A percentile compares a stretch with the other conserved stretches of the same genome.
phyloP scores from a whole-genome alignment of 2,329 filamentous ascomycete genomes.

The Diaporthe destruens region DNA sequence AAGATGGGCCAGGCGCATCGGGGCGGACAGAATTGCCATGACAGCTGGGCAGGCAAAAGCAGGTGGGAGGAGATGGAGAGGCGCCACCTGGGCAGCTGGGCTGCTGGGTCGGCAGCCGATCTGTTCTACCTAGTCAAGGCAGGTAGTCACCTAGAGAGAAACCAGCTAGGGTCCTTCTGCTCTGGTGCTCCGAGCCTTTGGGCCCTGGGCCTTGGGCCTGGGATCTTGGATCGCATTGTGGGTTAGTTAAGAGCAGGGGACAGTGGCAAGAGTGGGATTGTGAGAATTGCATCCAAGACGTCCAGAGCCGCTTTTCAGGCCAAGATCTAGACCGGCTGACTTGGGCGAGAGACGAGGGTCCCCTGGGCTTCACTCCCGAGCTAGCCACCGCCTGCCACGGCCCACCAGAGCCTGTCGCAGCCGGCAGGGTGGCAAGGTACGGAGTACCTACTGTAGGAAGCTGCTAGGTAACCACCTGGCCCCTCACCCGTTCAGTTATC shows the following conservation, averaged over 20 bases:
- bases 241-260: neutral
- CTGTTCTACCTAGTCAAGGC: no score
- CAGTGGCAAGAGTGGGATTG: neutral
- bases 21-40: conserved; percentile 8
- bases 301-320: conserved; percentile 16
- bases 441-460: no score
- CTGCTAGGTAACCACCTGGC: no score
- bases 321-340: conserved; percentile 11
- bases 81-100: no score
- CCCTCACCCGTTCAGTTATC: no score
- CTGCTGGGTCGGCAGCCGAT: neutral
- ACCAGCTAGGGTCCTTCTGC: conserved; percentile 1
- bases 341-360: no score
- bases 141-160: conserved; percentile 9
- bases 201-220: no score
- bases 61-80: neutral
- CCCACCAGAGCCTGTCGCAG: neutral
- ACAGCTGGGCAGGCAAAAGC: neutral
- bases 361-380: no score
- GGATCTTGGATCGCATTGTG: neutral
- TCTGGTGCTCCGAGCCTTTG: neutral
- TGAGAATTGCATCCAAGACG: neutral
- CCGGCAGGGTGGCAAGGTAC: neutral
- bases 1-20: conserved; percentile 11
- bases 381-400: no score